Evolutionary conservation across 1,284 basidiomycete species (phyloP).

Genomic region (Ganoderma sp.): DNA sequence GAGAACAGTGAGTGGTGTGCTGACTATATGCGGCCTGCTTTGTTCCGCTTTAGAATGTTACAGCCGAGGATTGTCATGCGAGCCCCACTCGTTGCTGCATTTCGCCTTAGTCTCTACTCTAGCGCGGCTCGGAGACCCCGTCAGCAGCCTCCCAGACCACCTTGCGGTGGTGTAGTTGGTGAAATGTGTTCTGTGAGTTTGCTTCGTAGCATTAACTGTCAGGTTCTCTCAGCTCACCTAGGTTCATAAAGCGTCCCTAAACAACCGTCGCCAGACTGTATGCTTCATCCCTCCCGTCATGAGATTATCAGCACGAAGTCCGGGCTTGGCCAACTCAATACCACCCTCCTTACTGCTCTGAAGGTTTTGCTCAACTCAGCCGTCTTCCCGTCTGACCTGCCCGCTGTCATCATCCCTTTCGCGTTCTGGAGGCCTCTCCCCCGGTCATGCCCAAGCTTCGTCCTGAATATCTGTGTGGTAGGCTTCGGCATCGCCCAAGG

Average conservation of each 20-base stretch:
- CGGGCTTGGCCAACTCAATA: not conserved
- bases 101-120: not conserved
- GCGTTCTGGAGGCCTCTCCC: conserved; percentile 28
- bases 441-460: conserved; percentile 36
- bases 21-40: too few relatives aligned
- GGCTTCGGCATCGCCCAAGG: conserved; percentile 25
- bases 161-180: not conserved
- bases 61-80: too few relatives aligned
- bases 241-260: not conserved
- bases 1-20: too few relatives aligned
- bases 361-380: conserved; percentile 25
- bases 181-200: not conserved
- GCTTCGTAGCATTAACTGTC: not conserved
- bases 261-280: not conserved
- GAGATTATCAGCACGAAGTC: not conserved
- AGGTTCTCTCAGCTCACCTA: not conserved
- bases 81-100: too few relatives aligned
- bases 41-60: too few relatives aligned
- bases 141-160: not conserved
- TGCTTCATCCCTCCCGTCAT: too few relatives aligned
- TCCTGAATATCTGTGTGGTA: conserved; percentile 36
- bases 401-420: conserved; percentile 32
- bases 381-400: conserved; percentile 26
- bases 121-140: not conserved
- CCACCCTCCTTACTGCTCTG: not conserved